Evolutionary conservation across 345 rosid genomes (phyloP), one percentile per base, ranked within the genome.

Genomic region (Aurinia saxatilis): DNA sequence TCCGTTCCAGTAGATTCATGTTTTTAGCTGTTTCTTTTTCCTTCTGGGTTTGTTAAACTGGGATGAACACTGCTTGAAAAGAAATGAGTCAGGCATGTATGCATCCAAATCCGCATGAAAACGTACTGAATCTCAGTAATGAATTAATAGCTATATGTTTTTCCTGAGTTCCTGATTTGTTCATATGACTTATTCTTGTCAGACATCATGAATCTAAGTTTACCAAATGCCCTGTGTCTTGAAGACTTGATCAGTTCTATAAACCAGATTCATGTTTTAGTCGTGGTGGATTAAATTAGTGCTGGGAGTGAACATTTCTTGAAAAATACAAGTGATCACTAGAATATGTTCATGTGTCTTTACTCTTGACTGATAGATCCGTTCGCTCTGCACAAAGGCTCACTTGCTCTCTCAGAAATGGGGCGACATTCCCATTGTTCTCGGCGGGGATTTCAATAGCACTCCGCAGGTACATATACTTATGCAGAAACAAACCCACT

Each of bases 361-460:
- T 21, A 21, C 25, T 41, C 42, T 56, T 25, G 36, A 62, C 48
- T 38, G 33, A 40, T 51, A 86, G 91, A 63, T 73, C 50, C 81
- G 83, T 65, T 73, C 58, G 30, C 82, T 83, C 69, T 80, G 83
- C 55, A 77, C 86, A 57, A 84, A 80, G 78, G 95, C 95, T 53
- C 81, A 78, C 44, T 55, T 46, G 33, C 83, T 90, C 50, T 74
- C 90, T 29, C 56, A 80, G 50, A 84, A 78, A 84, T 87, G 92
- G 90, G 95, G 95, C 47, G 66, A 78, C 63, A 70, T 75, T 57
- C 92, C 96, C 63, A 79, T 86, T 73, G 60, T 89, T 21, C 67
- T 92, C 19, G 84, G 80, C 17, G 98, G 98, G 16, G 95, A 91
- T 77, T 76, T 82, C 16, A 91, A 92, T 55, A 60, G 66, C 75